A percentile compares a stretch with the other conserved stretches of the same genome.
These are phyloP conservation scores for Scheffersomyces stipitis DNA, from an alignment of 805 yeast species.

Conservation along the genomic window DNA sequence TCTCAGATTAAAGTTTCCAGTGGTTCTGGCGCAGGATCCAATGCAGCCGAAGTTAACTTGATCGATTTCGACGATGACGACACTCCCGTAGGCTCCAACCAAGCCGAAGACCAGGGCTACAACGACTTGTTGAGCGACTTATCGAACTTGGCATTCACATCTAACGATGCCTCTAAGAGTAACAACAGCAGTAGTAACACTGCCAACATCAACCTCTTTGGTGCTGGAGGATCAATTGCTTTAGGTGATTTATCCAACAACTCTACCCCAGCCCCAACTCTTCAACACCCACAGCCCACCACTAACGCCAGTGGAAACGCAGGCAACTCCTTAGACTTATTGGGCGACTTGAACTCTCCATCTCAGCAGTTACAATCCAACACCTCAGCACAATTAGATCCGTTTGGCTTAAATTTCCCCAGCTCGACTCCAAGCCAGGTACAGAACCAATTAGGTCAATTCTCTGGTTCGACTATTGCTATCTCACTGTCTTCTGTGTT, in stretches of 20 bases:
- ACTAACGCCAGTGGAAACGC: constrained; percentile 4
- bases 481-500: constrained; percentile 48
- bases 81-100: constrained; percentile 32
- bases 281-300: constrained; percentile 20
- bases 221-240: constrained; percentile 53
- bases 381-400: constrained; percentile 32
- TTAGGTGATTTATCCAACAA: constrained; percentile 23
- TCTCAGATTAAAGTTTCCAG: constrained; percentile 38
- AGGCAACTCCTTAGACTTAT: constrained; percentile 25
- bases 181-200: constrained; percentile 9
- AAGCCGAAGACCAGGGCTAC: constrained; percentile 42
- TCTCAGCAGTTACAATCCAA: constrained; percentile 38
- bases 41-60: constrained; percentile 34
- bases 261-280: constrained; percentile 11
- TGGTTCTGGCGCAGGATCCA: constrained; percentile 19
- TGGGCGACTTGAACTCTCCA: constrained; percentile 40
- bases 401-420: constrained; percentile 42
- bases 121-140: constrained; percentile 76
- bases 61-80: constrained; percentile 45
- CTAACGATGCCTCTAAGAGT: constrained; percentile 20
- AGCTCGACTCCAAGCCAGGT: constrained; percentile 32
- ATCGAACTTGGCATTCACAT: constrained; percentile 57
- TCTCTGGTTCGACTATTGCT: constrained; percentile 16
- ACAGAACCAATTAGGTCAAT: constrained; percentile 11
- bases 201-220: constrained; percentile 33